Evolutionary conservation across 345 rosid genomes (phyloP).

Genomic region (Corymbia maculata): DNA sequence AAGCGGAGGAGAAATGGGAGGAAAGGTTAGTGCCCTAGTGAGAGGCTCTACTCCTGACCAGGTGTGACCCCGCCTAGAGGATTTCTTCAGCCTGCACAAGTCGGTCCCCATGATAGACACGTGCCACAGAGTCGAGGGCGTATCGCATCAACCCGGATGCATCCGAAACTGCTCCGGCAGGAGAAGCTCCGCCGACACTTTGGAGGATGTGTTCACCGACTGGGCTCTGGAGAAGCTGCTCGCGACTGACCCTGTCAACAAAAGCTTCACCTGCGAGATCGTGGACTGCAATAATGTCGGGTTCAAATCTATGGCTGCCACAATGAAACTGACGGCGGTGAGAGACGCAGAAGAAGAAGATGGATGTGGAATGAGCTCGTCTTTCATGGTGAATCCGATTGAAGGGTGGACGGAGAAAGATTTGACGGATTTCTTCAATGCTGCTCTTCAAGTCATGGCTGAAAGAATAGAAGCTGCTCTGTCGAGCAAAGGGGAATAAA

Average conservation of each 20-base stretch:
- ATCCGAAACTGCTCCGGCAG: conserved; percentile 36
- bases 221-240: conserved; percentile 49
- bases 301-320: conserved; percentile 27
- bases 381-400: neutral
- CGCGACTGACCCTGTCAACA: conserved; percentile 15
- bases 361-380: neutral
- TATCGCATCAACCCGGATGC: conserved; percentile 26
- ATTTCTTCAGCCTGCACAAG: conserved; percentile 41
- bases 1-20: conserved; percentile 23
- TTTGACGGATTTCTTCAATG: neutral
- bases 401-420: neutral
- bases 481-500: neutral
- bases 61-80: conserved; percentile 30
- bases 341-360: neutral
- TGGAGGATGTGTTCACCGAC: neutral
- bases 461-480: neutral
- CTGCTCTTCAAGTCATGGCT: neutral
- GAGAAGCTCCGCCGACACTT: neutral
- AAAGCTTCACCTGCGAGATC: conserved; percentile 48
- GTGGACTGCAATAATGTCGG: conserved; percentile 27
- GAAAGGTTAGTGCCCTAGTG: conserved; percentile 15
- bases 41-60: conserved; percentile 23
- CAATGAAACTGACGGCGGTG: conserved; percentile 15
- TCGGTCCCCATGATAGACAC: conserved; percentile 22
- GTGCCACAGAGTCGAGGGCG: conserved; percentile 30